A percentile compares a stretch with the other conserved stretches of the same genome.
These are phyloP conservation scores for Calonectria fujianensis DNA, from an alignment of 2,329 filamentous ascomycete genomes.

Conservation along the genomic window DNA sequence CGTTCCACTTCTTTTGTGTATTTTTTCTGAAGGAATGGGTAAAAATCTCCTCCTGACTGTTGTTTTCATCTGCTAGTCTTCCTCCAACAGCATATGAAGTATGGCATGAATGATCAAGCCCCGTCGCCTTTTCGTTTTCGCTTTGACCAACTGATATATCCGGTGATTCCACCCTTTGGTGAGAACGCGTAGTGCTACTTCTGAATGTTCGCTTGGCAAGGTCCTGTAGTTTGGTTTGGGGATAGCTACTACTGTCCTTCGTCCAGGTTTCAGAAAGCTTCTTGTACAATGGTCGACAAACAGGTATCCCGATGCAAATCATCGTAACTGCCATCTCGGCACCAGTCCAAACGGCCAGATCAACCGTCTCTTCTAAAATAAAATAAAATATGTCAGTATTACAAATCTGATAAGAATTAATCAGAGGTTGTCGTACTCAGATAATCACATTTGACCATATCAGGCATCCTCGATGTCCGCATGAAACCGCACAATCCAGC, in stretches of 20 bases:
- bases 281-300: conserved; percentile 61
- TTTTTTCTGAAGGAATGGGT: background rate
- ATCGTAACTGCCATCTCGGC: conserved; percentile 61
- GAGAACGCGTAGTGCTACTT: conserved; percentile 4
- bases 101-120: conserved; percentile 9
- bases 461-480: conserved; percentile 22
- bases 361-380: conserved; percentile 57
- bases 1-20: conserved; percentile 8
- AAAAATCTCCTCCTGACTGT: conserved; percentile 37
- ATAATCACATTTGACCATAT: conserved; percentile 29
- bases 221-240: background rate
- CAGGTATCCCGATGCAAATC: conserved; percentile 63
- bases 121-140: background rate
- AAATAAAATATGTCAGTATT: background rate
- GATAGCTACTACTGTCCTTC: conserved; percentile 24
- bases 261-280: conserved; percentile 26
- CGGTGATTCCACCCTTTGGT: background rate
- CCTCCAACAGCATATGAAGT: conserved; percentile 29
- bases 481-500: conserved; percentile 38
- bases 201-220: background rate
- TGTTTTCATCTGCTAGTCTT: conserved; percentile 28
- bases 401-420: background rate
- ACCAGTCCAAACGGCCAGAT: conserved; percentile 59
- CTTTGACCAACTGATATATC: background rate
- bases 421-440: conserved; percentile 9